Evolutionary conservation across 83 land plant species (phyloP), one percentile per base, ranked within the genome.

Genomic region (Picea mariana): DNA sequence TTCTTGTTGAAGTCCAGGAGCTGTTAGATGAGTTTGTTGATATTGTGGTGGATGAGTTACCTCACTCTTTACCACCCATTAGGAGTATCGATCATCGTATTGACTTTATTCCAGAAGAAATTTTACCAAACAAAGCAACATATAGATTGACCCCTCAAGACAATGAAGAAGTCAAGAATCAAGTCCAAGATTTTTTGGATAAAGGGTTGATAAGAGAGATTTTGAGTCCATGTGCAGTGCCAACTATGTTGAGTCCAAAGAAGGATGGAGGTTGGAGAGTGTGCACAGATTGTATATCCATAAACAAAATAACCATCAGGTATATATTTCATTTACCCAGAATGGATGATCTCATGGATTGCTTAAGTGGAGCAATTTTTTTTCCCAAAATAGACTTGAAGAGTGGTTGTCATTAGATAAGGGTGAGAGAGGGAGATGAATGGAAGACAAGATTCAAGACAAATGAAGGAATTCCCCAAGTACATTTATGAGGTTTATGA

Each of bases 181-280:
- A 65, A 23, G 27, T 65, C n/a, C 67, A 65, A 65, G 67, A 21
- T 3, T 65, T 65, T 6, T 24, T 65, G 0, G 24, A 65, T 8
- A 65, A 24, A n/a, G 31, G 67, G 5, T 65, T 65, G 24, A 21
- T 20, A 0, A 0, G 67, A 65, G 67, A 65, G n/a, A 65, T 0
- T 24, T 23, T 65, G 24, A 65, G 31, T 24, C 27, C 67, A 4
- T 65, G 67, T 9, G 31, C 1, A n/a, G 31, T 65, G n/a, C 27
- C 2, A 65, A 8, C 8, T n/a, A 1, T 5, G n/a, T 24, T 65
- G 6, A 24, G 26, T n/a, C 67, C 24, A 21, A 65, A 6, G 67
- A 65, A 65, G 24, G 67, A 65, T 65, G 67, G 67, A n/a, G 9
- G 24, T n/a, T 65, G 67, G 67, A 65, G 27, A 65, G 21, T 65